phyloP scores from a whole-genome alignment of 83 land plant species.

The Isoetes engelmannii region DNA sequence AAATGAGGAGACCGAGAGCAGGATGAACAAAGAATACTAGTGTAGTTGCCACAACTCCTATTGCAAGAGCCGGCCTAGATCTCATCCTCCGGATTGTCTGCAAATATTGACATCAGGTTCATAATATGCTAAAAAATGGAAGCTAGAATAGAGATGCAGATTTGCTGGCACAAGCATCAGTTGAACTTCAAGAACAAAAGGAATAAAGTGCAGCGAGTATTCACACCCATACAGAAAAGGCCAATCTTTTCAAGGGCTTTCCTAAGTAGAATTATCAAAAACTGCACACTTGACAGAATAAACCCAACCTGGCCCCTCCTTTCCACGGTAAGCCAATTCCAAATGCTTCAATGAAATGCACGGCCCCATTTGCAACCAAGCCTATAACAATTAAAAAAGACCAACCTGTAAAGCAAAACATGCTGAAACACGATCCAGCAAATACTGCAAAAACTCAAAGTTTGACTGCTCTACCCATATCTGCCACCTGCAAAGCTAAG shows the following conservation, averaged over 20 bases:
- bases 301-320: too few relatives aligned
- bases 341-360: too few relatives aligned
- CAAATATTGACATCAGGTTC: not conserved
- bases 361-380: not conserved
- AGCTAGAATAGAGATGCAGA: too few relatives aligned
- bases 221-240: too few relatives aligned
- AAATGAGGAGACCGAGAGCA: constrained; percentile 59
- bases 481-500: constrained; percentile 48
- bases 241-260: too few relatives aligned
- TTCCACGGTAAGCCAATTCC: too few relatives aligned
- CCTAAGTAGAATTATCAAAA: too few relatives aligned
- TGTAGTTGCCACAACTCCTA: constrained; percentile 38
- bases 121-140: too few relatives aligned
- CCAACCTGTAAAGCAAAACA: constrained; percentile 49
- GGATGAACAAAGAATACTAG: constrained; percentile 83
- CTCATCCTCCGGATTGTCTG: constrained; percentile 55
- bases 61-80: constrained; percentile 46
- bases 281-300: too few relatives aligned
- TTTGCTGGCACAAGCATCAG: too few relatives aligned
- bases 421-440: constrained; percentile 26
- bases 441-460: constrained; percentile 19
- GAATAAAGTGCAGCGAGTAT: too few relatives aligned
- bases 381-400: not conserved
- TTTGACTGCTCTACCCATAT: constrained; percentile 40
- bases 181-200: too few relatives aligned